phyloP scores from a whole-genome alignment of 192 early-diverging fungal species.

The Rhizophagus sp. region DNA sequence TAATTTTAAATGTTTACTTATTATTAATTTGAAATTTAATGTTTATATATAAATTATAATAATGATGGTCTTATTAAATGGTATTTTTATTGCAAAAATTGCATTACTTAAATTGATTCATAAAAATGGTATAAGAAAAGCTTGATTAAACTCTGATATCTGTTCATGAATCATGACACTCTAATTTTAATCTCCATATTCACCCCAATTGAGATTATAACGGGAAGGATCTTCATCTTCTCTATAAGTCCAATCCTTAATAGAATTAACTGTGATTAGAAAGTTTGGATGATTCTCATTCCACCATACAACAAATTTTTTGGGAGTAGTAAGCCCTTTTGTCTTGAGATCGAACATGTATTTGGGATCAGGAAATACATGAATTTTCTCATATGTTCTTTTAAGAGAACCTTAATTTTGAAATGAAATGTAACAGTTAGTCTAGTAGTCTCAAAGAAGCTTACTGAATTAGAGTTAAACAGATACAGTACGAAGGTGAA shows the following conservation, averaged over 20 bases:
- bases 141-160: conserved; percentile 11
- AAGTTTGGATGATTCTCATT: conserved; percentile 19
- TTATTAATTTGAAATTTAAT: too few species aligned
- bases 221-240: conserved; percentile 11
- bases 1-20: too few species aligned
- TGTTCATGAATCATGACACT: neutral
- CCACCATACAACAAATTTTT: conserved; percentile 25
- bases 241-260: conserved; percentile 18
- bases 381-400: conserved; percentile 10
- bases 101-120: too few species aligned
- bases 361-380: conserved; percentile 18
- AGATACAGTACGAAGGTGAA: conserved; percentile 24
- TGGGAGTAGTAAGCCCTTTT: conserved; percentile 18
- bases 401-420: neutral
- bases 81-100: too few species aligned
- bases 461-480: conserved; percentile 24
- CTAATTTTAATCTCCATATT: conserved; percentile 9
- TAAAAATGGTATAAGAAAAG: conserved; percentile 1
- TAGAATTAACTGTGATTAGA: conserved; percentile 19
- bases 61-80: too few species aligned
- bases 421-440: neutral
- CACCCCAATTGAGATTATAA: conserved; percentile 12
- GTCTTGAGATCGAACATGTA: neutral
- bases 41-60: too few species aligned
- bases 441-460: conserved; percentile 14